Base-by-base conservation (phyloP, 2,329 filamentous ascomycete species). In the Aspergillus sp. region DNA sequence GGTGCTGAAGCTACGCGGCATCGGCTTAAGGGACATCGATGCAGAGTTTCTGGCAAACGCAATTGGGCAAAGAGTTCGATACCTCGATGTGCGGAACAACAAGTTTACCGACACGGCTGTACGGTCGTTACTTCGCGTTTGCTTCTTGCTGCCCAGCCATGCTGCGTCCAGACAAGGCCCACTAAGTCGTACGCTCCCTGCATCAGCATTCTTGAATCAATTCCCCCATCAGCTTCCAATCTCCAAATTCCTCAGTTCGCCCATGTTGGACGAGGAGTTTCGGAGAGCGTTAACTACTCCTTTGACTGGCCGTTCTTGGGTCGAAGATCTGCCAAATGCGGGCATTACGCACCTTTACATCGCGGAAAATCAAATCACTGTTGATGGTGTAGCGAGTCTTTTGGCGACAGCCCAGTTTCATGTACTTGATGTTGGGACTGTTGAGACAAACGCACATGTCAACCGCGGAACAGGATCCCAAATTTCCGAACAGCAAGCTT, bases 281-380 rank as follows among this genome's bases (percentile, higher is more conserved):
- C 73, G 83, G 7, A 79, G 77, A 57, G 74, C 80, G 13, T 77
- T 85, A 43, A 83, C 82, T 1, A 76, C 74, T 23, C 78, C 79
- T 1, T 82, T 85, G 47, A 80, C 84, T 17, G 82, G 81, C 9
- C 80, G 82, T 54, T 80, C 86, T 31, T 81, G 83, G 43, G 81
- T 87, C 30, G 85, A 88, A 66, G 81, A 86, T 64, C 76, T 83
- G 1, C 79, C 82, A 23, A 78, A 83, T 66, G 75, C 78, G 9
- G 86, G 86, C 2, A 81, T 88, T 43, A 88, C 86, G 0, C 86
- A 89, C 73, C 74, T 89, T 2, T 87, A 86, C 67, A 79, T 88
- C 15, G 80, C 85, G 3, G 80, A 81, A 7, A 89, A 88, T 60
- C 67, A 75, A 3, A 70, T 88, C 5, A 86, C 84, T 1, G 80